Evolutionary conservation across 257 asterid genomes (phyloP).

Genomic region (Ligustrum vulgare): DNA sequence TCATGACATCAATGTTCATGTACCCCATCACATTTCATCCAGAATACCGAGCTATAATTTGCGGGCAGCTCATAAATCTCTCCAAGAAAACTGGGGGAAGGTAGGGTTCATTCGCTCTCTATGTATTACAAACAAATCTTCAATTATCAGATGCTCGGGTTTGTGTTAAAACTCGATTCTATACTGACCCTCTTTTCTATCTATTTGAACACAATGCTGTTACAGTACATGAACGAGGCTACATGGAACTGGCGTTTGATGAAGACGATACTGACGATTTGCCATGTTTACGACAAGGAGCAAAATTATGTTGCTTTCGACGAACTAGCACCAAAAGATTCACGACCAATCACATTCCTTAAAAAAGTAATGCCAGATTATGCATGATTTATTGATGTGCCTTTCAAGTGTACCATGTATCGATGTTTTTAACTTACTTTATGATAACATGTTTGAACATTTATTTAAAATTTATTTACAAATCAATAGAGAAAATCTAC

Average conservation of each 20-base stretch:
- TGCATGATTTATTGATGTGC: slow-evolving; percentile 44
- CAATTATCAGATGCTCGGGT: neutral
- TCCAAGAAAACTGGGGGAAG: slow-evolving; percentile 94
- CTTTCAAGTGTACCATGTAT: neutral
- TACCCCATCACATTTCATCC: slow-evolving; percentile 92
- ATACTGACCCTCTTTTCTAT: neutral
- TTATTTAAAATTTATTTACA: neutral
- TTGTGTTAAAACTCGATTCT: neutral
- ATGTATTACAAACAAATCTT: neutral
- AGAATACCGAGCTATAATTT: slow-evolving; percentile 93
- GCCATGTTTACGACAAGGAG: slow-evolving; percentile 76
- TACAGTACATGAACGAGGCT: slow-evolving; percentile 90
- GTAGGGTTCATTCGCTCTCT: slow-evolving; percentile 28
- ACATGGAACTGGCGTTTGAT: slow-evolving; percentile 97
- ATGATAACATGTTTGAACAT: neutral
- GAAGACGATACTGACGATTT: slow-evolving; percentile 87
- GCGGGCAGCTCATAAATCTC: slow-evolving; percentile 81
- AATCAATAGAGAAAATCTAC: slow-evolving; percentile 15
- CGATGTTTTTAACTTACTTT: neutral
- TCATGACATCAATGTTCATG: slow-evolving; percentile 90
- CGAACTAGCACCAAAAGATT: slow-evolving; percentile 70
- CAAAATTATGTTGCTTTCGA: slow-evolving; percentile 71
- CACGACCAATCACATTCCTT: slow-evolving; percentile 78
- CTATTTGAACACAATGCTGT: slow-evolving; percentile 7
- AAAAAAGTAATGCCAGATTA: slow-evolving; percentile 86